Conservation (phyloP, 2,329 filamentous ascomycete species). For the Monosporascus sp. region DNA sequence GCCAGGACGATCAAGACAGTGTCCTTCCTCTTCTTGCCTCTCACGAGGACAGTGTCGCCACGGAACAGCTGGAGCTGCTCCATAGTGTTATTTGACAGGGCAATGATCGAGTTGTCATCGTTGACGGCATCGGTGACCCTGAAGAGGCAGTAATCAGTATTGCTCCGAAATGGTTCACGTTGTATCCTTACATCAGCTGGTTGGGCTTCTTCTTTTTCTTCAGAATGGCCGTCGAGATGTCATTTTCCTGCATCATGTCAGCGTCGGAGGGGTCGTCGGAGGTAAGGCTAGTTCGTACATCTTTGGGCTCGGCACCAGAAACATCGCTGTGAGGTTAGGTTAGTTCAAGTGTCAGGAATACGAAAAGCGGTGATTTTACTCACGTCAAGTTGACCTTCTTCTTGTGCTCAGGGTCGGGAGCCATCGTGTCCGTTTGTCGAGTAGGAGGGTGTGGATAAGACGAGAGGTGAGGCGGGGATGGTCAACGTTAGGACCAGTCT, state of each 20-base stretch:
- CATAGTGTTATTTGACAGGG: conserved; percentile 98
- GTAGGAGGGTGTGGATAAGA: conserved; percentile 6
- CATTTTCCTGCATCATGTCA: conserved; percentile 61
- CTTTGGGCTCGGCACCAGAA: conserved; percentile 81
- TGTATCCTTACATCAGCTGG: conserved; percentile 71
- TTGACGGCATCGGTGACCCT: conserved; percentile 98
- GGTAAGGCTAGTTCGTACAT: conserved; percentile 50
- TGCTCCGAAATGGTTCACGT: not conserved
- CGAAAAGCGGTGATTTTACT: conserved; percentile 28
- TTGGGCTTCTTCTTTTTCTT: conserved; percentile 99
- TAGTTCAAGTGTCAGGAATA: conserved; percentile 24
- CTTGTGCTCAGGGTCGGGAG: conserved; percentile 67
- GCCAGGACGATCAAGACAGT: conserved; percentile 96
- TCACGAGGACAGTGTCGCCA: conserved; percentile 94
- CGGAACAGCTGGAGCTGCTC: conserved; percentile 97
- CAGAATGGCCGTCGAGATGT: conserved; percentile 90
- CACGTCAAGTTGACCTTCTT: conserved; percentile 81
- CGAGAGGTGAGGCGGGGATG: conserved; percentile 1
- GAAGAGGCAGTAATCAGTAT: conserved; percentile 14
- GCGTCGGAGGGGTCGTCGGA: conserved; percentile 13
- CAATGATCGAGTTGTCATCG: conserved; percentile 99
- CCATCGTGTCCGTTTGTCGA: conserved; percentile 52
- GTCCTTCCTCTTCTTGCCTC: conserved; percentile 99
- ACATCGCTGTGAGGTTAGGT: conserved; percentile 60
- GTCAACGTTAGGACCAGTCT: conserved; percentile 3